Base-by-base conservation (phyloP, 768 basidiomycete species). In the Rossbeevera mucosa region DNA sequence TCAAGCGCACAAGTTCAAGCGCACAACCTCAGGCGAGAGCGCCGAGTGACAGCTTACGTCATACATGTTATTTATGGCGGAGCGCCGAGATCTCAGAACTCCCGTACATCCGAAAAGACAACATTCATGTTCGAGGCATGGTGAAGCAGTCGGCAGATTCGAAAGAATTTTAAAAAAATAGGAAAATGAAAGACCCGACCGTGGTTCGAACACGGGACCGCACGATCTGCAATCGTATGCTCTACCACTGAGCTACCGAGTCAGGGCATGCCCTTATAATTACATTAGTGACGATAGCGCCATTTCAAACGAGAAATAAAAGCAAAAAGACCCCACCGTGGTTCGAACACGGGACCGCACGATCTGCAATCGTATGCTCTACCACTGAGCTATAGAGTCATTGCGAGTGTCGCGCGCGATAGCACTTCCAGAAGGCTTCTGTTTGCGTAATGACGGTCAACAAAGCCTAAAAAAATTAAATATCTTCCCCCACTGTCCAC, bases 331-430 rank as follows among this genome's bases (percentile, higher is more conserved):
- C 72, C 74, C 72, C 69, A 77, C 71, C 77, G 76, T 76, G 77
- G 69, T 74, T 78, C 70, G 77, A 78, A 79, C 77, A 79, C 77
- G 77, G 71, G 76, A 75, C 77, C 70, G 50, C 65, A 70, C 78
- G 77, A 79, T 79, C 75, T 79, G 77, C 76, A 78, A 77, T 78
- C 77, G 78, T 69, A 71, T 77, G 78, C 76, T 79, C 74, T 78
- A 78, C 76, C 76, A 76, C 76, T 77, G 69, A 69, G 67, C 67
- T 69, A 69, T 71, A 77, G 30, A 31, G 30, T 36, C n/a, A 31
- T 7, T 16, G 33, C n/a, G 9, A 28, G 11, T 0, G 9, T n/a
- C 5, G 33, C 33, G n/a, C 33, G 1, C 16, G 33, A 18, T 18
- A 9, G 3, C 33, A 11, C 0, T 33, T 36, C 0, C n/a, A n/a